A percentile compares a stretch with the other conserved stretches of the same genome.
These are phyloP conservation scores for Chlamydomonas asymmetrica DNA, from an alignment of 139 green algal species.

Conservation along the genomic window DNA sequence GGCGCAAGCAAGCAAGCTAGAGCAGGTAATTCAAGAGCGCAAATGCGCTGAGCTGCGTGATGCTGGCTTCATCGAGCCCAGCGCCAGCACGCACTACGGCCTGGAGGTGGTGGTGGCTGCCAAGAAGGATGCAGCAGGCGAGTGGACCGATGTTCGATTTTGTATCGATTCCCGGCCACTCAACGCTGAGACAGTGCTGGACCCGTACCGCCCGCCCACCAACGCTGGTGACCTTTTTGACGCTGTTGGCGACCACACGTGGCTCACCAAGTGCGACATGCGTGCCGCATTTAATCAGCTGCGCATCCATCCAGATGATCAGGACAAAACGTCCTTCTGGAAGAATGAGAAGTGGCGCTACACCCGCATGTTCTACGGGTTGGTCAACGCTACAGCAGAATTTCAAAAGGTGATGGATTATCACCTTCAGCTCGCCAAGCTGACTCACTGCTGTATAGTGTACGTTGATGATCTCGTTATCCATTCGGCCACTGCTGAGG, in stretches of 20 bases:
- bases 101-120: no score
- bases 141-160: conserved; percentile 21
- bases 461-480: conserved; percentile 37
- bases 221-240: conserved; percentile 35
- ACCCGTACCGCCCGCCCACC: conserved; percentile 26
- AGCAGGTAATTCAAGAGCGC: conserved; percentile 1
- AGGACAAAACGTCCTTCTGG: conserved; percentile 13
- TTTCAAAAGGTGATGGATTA: conserved; percentile 25
- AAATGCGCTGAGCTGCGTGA: conserved; percentile 23
- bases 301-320: not conserved
- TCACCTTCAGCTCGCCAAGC: not conserved
- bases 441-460: conserved; percentile 5
- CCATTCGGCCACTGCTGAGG: conserved; percentile 1
- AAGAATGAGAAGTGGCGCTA: no score
- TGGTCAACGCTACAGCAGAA: no score
- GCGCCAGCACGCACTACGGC: no score
- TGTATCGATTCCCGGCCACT: conserved; percentile 27
- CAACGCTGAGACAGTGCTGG: conserved; percentile 26
- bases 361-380: no score
- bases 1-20: not conserved
- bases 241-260: conserved; percentile 1
- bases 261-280: conserved; percentile 40
- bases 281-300: conserved; percentile 32
- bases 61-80: no score
- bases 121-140: conserved; percentile 28